Percentiles rank a stretch among this genome's conserved stretches.
Evolutionary conservation across 2,329 filamentous ascomycete species (phyloP).

Genomic region (Neopestalotiopsis rosae): DNA sequence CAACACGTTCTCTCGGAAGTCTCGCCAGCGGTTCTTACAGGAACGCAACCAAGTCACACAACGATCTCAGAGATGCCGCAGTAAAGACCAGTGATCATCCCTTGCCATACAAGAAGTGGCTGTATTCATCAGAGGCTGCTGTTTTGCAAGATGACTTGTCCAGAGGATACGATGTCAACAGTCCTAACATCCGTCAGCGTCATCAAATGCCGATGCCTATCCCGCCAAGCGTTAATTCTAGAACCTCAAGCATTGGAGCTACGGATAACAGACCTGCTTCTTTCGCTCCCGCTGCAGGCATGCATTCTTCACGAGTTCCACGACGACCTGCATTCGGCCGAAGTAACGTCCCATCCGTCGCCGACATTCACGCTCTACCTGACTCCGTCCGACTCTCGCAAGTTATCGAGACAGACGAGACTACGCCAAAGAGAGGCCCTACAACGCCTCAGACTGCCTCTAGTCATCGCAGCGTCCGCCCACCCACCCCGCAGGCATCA

Average conservation of each 20-base stretch:
- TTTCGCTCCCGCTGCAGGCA: not conserved
- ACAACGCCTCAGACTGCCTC: not conserved
- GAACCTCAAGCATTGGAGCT: slow-evolving; percentile 2
- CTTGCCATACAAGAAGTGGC: not conserved
- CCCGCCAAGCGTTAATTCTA: not conserved
- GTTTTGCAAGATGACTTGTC: not conserved
- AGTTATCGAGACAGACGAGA: not conserved
- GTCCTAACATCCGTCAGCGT: not conserved
- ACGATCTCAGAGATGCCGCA: not conserved
- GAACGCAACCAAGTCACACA: not conserved
- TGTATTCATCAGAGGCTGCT: not conserved
- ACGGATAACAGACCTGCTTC: not conserved
- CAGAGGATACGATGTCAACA: not conserved
- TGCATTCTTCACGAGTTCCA: not conserved
- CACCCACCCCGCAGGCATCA: not conserved
- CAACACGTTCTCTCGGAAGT: not conserved
- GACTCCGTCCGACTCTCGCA: too few species aligned
- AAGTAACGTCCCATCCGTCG: not conserved
- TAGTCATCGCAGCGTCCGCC: too few species aligned
- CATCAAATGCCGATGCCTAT: not conserved
- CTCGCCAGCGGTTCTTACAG: not conserved
- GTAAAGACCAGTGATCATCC: not conserved
- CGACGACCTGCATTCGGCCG: not conserved
- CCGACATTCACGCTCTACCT: too few species aligned
- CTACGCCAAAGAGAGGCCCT: not conserved